phyloP scores from a whole-genome alignment of 2,329 filamentous ascomycete genomes.

The Neofusicoccum laricinum region DNA sequence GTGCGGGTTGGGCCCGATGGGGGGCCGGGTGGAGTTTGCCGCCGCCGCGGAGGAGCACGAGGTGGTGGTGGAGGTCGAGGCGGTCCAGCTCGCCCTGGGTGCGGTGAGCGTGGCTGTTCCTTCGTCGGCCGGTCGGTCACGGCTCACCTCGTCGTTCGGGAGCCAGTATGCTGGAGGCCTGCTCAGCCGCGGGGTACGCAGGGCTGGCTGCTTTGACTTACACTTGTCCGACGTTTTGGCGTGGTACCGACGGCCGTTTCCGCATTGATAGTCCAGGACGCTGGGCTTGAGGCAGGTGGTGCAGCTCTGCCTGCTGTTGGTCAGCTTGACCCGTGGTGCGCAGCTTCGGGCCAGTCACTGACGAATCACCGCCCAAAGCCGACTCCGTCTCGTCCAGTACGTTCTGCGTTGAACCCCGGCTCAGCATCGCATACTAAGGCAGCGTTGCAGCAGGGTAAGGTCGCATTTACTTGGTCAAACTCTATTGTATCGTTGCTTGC shows the following conservation, averaged over 20 bases:
- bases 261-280: slow-evolving; percentile 26
- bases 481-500: not conserved
- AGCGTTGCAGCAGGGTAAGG: not conserved
- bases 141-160: slow-evolving; percentile 37
- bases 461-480: not conserved
- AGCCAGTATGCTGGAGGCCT: slow-evolving; percentile 31
- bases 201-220: not conserved
- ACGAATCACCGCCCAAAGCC: not conserved
- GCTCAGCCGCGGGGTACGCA: not conserved
- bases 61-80: slow-evolving; percentile 35
- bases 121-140: slow-evolving; percentile 28
- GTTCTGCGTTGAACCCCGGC: not conserved
- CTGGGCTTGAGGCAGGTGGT: slow-evolving; percentile 34
- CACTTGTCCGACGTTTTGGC: slow-evolving; percentile 33
- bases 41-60: slow-evolving; percentile 32
- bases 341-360: too few relatives aligned
- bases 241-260: slow-evolving; percentile 29
- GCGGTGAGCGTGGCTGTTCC: slow-evolving; percentile 36
- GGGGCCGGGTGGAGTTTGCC: slow-evolving; percentile 37
- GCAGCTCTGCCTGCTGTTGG: slow-evolving; percentile 1
- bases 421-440: not conserved
- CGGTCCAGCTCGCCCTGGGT: slow-evolving; percentile 31
- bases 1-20: slow-evolving; percentile 20
- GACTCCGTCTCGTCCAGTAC: not conserved
- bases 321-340: not conserved